Evolutionary conservation across 768 basidiomycete species (phyloP), one percentile per base, ranked within the genome.

Genomic region (Arthromyces matolae): DNA sequence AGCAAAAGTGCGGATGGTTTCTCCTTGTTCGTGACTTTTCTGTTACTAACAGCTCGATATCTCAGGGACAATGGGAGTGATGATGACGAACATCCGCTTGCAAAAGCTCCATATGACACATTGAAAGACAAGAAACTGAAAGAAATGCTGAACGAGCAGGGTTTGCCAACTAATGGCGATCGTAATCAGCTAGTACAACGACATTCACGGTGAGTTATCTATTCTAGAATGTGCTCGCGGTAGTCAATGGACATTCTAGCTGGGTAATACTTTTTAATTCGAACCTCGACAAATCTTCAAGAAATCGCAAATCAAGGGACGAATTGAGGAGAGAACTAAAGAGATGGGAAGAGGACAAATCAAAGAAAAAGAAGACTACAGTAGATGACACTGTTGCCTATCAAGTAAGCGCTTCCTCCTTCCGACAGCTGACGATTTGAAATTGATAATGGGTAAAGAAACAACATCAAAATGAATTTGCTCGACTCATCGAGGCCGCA

Each of bases 241-340:
- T 39, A 14, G 39, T 33, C 8, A 7, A 28, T 14, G 7, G 22
- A 29, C 22, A 8, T n/a, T 36, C 24, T 38, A 87, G 86, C 52
- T 89, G 84, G 84, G 73, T 84, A 0, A 80, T 80, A 65, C 60
- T 83, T 33, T 82, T 75, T 55, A 89, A 89, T 51, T 79, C 84
- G 23, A 89, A 88, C 59, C 69, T 86, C 8, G 86, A 89, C 64
- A 77, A 76, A 53, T 71, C 71, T 16, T 42, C 53, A 2, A 40
- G 54, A 14, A 67, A 73, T 36, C 73, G 83, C 23, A 78, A 77
- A 58, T 69, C 68, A 14, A 61, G 70, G 45, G 50, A 60, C 1
- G 75, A 76, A 28, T 70, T 88, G 12, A 70, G 72, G 33, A 58
- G 57, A 33, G 83, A 85, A 27, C 58, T 88, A 58, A 75, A 69